Evolutionary conservation across 306 rosid genomes (phyloP), one percentile per base, ranked within the genome.

Genomic region (Lathyrus tuberosus): DNA sequence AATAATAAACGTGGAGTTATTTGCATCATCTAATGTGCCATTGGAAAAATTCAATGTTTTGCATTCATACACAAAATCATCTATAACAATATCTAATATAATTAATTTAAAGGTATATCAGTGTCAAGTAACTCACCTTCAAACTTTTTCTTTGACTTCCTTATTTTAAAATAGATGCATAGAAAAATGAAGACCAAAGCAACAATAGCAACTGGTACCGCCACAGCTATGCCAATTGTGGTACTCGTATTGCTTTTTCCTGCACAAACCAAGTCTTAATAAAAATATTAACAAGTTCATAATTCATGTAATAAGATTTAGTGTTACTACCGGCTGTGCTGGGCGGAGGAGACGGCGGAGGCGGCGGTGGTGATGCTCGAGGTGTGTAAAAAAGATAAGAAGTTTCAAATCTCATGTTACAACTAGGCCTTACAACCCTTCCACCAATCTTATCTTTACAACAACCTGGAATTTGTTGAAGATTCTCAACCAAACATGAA

Each of bases 201-300:
- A 40, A 18, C 73, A 70, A 18, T 0, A 14, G 30, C 57, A 35
- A 53, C 52, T n/a, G 85, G 54, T 47, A 75, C 82, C 38, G 35
- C 41, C 33, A 78, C 10, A 24, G 61, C 58, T 6, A 67, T 73
- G 10, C 41, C 43, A 49, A 10, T 14, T 16, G 12, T 13, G 65
- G 33, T 14, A 37, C 17, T 43, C 2, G 12, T n/a, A 35, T 49
- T 42, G 43, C 53, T 72, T 67, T 64, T 70, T 28, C 79, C 91
- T 86, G 87, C 63, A 73, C 60, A 72, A 62, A 67, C 13, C 70
- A 48, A 72, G 72, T 20, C 4, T 24, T 24, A 24, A 24, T 2
- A 75, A 51, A 87, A 18, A 26, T 18, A 18, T 66, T 15, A 12
- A 15, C 9, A 17, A 17, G 11, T 49, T 47, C 49, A 43, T 41